Evolutionary conservation across 805 yeast genomes (phyloP), one percentile per base, ranked within the genome.

Genomic region (Suhomyces kilbournensis): DNA sequence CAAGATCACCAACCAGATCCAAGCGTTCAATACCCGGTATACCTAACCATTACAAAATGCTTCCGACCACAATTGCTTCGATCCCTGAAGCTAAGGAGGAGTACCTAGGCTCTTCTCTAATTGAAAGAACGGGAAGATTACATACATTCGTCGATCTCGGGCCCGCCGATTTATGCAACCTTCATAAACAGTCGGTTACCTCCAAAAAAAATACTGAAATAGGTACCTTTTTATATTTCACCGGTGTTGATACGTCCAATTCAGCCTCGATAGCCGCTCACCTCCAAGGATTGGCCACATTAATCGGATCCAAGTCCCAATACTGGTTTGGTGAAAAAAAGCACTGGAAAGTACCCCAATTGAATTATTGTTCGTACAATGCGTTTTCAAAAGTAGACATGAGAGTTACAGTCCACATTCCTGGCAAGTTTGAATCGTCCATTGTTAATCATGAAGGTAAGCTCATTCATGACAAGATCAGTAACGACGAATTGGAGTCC

Each of bases 301-400:
- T 84, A 35, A 83, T 88, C 28, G 72, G 76, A 12, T 67, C 79
- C 23, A 82, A 80, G 53, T 71, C 80, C 30, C 96, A 88, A 65
- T 72, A 80, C 44, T 88, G 96, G 96, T 88, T 87, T 71, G 91
- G 92, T 12, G 89, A 84, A 63, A 78, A 76, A 56, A 87, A 81
- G 61, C 77, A 78, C 54, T 88, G 83, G 79, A 84, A 82, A 59
- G 89, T 88, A 9, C 81, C 83, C n/a, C 82, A 85, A 62, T 83
- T 88, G 45, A 81, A 87, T 0, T 85, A 84, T 62, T 84, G 89
- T 46, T 71, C 84, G 10, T 86, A 81, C 71, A 86, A 86, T 64
- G 75, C 75, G 6, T 75, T 86, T 63, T 77, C 85, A 30, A 80
- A 75, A 61, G 78, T 82, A 44, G 96, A 88, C 65, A 81, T 86